Conservation (phyloP, 192 early-diverging fungal genomes). For the Linnemannia exigua region DNA sequence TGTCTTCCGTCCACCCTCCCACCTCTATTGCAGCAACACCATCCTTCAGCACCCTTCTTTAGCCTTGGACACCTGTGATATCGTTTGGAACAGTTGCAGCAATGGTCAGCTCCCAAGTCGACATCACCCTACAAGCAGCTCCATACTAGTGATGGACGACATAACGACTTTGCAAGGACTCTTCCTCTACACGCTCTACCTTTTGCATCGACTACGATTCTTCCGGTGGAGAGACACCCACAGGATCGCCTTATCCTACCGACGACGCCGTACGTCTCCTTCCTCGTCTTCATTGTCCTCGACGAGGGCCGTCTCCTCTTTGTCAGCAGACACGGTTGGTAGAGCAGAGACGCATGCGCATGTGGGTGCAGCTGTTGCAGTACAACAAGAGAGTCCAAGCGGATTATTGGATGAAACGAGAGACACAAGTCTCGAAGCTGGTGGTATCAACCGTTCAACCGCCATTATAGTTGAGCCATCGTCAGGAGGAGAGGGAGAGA, state of each 20-base stretch:
- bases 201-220: conserved; percentile 35
- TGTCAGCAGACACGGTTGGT: not conserved
- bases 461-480: not conserved
- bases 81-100: not conserved
- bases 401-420: not conserved
- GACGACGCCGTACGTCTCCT: not conserved
- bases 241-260: not conserved
- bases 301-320: not conserved
- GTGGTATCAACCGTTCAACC: not conserved
- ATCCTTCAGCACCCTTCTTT: not conserved
- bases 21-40: not conserved
- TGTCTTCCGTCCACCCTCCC: not conserved
- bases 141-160: conserved; percentile 38
- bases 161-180: conserved; percentile 39
- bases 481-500: not conserved
- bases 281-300: not conserved
- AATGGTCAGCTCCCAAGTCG: not conserved
- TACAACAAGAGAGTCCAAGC: not conserved
- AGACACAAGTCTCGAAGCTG: not conserved
- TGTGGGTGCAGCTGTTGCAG: not conserved
- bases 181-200: conserved; percentile 42
- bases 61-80: not conserved
- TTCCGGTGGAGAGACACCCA: conserved; percentile 20
- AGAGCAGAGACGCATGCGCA: not conserved
- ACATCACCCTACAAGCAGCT: not conserved